Base-by-base conservation (phyloP, 768 basidiomycete genomes). In the Russula griseocarnosa region DNA sequence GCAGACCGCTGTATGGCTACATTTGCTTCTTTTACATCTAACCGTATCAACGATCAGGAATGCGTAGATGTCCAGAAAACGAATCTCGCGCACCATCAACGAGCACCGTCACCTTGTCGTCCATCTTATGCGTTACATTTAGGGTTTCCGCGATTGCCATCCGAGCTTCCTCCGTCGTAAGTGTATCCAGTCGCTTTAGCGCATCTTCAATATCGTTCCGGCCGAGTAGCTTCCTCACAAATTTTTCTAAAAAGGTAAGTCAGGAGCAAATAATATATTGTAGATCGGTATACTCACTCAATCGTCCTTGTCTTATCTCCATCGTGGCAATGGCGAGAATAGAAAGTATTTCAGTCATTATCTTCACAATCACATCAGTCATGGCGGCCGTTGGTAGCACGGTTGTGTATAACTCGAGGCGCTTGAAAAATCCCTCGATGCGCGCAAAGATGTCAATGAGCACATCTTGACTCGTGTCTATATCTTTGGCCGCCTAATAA, bases 371-470 rank as follows among this genome's bases (percentile, higher is more conserved):
- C 0, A 63, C 42, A 1, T 52, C 49, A 11, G 49, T 44, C 61
- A 62, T 62, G 3, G 38, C 55, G 1, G n/a, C 0, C 3, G 61
- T 57, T 1, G 55, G 50, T 7, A 9, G 30, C 10, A 52, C 30
- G 6, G 26, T 30, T 13, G 49, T 62, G 3, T 52, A 62, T 14
- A 22, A 42, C 6, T 51, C 55, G 22, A 62, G 61, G 3, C 55
- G 47, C 14, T 7, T 60, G 28, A 60, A 60, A 8, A 57, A 57
- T 5, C 13, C 13, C 40, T 57, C 49, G 3, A 57, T 14, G 5
- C 47, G 61, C 36, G 28, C 32, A 3, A 62, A 56, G 18, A 62
- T 10, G 13, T 50, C 38, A 30, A 62, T 16, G 26, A 62, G 61
- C n/a, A 22, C 47, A 13, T 28, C 55, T 22, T 62, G 55, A 10